A percentile compares a stretch with the other conserved stretches of the same genome.
Evolutionary conservation across 148 eudicot species (phyloP).

Genomic region (Rhododendron williamsianum): DNA sequence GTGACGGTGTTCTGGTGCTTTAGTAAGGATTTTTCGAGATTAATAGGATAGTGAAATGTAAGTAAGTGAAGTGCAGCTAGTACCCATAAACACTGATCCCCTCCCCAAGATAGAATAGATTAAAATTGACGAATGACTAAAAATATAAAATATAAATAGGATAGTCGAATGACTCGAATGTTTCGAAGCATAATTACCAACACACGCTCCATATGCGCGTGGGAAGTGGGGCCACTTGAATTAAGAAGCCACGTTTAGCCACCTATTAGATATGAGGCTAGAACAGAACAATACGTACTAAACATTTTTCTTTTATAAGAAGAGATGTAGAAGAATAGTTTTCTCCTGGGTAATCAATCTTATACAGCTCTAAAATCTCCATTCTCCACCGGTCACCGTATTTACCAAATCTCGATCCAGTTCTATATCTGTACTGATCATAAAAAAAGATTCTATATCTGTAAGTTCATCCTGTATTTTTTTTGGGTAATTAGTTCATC

Average conservation of each 20-base stretch:
- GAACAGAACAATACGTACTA: neutral
- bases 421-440: neutral
- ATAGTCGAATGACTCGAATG: neutral
- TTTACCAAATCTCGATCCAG: slow-evolving; percentile 4
- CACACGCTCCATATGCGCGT: slow-evolving; percentile 2
- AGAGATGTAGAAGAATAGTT: neutral
- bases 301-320: neutral
- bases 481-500: slow-evolving; percentile 4
- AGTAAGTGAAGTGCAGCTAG: no score
- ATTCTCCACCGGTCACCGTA: slow-evolving; percentile 11
- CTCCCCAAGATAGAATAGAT: no score
- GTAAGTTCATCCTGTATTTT: slow-evolving; percentile 17
- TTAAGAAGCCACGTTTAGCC: neutral
- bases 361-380: slow-evolving; percentile 2
- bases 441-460: neutral
- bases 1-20: no score
- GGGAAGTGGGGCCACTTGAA: neutral
- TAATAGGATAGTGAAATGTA: no score
- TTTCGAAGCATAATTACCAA: neutral
- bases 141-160: no score
- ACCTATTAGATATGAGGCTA: neutral
- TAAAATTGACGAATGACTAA: no score
- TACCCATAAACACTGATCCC: no score
- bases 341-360: neutral
- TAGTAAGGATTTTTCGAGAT: no score